Conservation (phyloP, 805 yeast species). For the Lachancea fermentati region DNA sequence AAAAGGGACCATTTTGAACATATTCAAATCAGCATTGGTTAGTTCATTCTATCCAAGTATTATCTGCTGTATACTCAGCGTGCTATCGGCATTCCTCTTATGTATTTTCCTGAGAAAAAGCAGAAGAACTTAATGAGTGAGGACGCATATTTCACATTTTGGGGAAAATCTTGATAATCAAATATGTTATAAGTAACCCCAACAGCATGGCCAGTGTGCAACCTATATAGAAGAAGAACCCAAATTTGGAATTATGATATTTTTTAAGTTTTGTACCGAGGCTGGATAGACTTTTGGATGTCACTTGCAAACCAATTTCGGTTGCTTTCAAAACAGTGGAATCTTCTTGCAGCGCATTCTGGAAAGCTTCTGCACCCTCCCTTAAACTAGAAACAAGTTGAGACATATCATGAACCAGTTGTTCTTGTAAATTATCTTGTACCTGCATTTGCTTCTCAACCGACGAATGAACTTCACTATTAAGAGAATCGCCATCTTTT, state of each 20-base stretch:
- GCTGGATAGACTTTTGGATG: constrained; percentile 32
- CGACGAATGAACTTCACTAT: constrained; percentile 5
- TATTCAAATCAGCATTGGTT: constrained; percentile 7
- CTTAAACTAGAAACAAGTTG: constrained; percentile 34
- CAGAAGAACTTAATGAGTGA: too few relatives aligned
- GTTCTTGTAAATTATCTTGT: constrained; percentile 36
- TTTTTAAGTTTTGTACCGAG: constrained; percentile 29
- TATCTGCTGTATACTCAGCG: constrained; percentile 5
- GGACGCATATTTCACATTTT: constrained; percentile 26
- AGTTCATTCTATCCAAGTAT: constrained; percentile 9
- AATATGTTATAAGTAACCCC: constrained; percentile 31
- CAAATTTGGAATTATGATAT: constrained; percentile 28
- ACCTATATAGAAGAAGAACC: constrained; percentile 28
- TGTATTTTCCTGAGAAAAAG: not conserved
- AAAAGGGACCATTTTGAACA: constrained; percentile 3
- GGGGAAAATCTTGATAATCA: constrained; percentile 36
- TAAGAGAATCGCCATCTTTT: constrained; percentile 4
- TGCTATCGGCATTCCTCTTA: constrained; percentile 3
- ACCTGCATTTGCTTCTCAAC: constrained; percentile 34
- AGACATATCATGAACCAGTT: constrained; percentile 35
- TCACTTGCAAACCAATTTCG: constrained; percentile 37
- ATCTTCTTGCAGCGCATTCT: constrained; percentile 36
- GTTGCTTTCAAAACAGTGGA: constrained; percentile 37
- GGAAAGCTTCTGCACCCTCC: constrained; percentile 38
- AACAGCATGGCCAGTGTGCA: constrained; percentile 23